Conservation (phyloP, 2,329 filamentous ascomycete species). For the Colletotrichum cereale region DNA sequence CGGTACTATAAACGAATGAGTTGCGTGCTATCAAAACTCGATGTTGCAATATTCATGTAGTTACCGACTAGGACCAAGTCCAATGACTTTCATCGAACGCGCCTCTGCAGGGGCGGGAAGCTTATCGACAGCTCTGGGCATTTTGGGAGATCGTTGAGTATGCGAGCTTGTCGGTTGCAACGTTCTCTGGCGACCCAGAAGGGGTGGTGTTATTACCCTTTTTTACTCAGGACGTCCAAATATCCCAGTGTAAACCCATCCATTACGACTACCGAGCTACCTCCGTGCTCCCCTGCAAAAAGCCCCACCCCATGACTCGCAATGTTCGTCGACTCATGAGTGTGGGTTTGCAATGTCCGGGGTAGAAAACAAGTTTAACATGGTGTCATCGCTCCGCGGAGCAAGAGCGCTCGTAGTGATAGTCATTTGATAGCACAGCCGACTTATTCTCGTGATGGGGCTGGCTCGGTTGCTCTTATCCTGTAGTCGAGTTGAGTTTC, state of each 20-base stretch:
- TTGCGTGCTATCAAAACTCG: not conserved
- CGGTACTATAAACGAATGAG: conserved; percentile 46
- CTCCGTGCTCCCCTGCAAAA: not conserved
- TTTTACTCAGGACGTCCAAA: conserved; percentile 18
- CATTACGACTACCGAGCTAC: conserved; percentile 3
- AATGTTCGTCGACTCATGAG: conserved; percentile 26
- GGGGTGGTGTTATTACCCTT: conserved; percentile 17
- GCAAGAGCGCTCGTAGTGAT: conserved; percentile 1
- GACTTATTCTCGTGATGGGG: conserved; percentile 8
- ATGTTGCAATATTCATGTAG: not conserved
- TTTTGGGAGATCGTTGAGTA: not conserved
- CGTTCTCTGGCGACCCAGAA: not conserved
- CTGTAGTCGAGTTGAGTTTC: not conserved
- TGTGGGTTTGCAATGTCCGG: conserved; percentile 20
- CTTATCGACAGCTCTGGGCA: conserved; percentile 34
- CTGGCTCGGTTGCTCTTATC: conserved; percentile 17
- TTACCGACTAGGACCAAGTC: conserved; percentile 36
- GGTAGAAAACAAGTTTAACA: conserved; percentile 11
- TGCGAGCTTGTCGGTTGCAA: not conserved
- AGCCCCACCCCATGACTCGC: conserved; percentile 20
- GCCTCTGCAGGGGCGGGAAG: conserved; percentile 23
- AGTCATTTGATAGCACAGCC: conserved; percentile 4
- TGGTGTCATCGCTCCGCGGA: conserved; percentile 11
- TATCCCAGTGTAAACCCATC: not conserved
- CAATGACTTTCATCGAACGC: conserved; percentile 33